Percentiles rank a stretch among this genome's conserved stretches.
phyloP scores from a whole-genome alignment of 192 early-diverging fungal species.

The Backusella psychrophila region DNA sequence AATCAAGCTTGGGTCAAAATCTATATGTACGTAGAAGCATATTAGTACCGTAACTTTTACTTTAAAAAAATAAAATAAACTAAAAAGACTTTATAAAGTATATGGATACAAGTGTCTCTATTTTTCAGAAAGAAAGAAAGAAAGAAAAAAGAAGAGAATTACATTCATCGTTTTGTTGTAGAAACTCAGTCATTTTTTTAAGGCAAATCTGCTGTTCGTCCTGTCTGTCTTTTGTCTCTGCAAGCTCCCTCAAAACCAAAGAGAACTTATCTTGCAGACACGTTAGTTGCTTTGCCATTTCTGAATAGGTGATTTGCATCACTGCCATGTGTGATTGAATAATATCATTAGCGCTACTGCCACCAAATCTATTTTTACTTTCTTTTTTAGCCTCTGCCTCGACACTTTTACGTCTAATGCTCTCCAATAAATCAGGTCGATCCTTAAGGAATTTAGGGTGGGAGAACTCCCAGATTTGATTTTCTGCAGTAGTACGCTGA shows the following conservation, averaged over 20 bases:
- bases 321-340: constrained; percentile 72
- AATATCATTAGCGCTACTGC: constrained; percentile 68
- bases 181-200: constrained; percentile 61
- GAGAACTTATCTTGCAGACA: constrained; percentile 71
- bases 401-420: constrained; percentile 88
- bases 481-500: constrained; percentile 79
- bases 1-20: not conserved
- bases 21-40: not conserved
- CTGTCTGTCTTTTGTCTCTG: constrained; percentile 66
- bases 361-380: not conserved
- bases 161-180: constrained; percentile 23
- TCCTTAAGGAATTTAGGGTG: constrained; percentile 79
- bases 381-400: constrained; percentile 60
- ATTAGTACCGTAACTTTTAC: not conserved
- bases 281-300: constrained; percentile 66
- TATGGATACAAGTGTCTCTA: not conserved
- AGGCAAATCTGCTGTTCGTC: constrained; percentile 62
- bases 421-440: constrained; percentile 77
- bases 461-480: constrained; percentile 91
- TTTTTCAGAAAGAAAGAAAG: not conserved
- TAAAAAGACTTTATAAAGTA: not conserved
- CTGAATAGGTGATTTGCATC: constrained; percentile 72
- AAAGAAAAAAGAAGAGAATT: not conserved
- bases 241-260: constrained; percentile 68
- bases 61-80: too few relatives aligned